Evolutionary conservation across 495 filamentous ascomycete genomes (phyloP), one percentile per base, ranked within the genome.

Genomic region (Penicillium ucsense): DNA sequence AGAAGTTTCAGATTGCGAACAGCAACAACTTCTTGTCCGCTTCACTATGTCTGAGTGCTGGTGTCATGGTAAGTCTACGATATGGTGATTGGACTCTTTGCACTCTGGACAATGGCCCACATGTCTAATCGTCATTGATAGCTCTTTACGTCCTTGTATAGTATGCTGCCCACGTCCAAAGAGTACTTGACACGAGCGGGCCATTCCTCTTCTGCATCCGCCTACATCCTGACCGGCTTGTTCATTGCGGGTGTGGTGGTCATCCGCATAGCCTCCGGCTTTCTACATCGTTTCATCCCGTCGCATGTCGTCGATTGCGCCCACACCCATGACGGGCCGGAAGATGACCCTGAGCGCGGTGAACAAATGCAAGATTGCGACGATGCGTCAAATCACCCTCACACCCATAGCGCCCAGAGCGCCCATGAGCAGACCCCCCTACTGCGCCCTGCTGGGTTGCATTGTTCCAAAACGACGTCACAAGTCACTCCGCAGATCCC

Each of bases 301-400:
- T 92, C 89, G n/a, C 85, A 92, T 57, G 82, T 94, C 27, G 91
- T 96, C 46, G 88, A 89, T 62, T 98, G 92, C 65, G 85, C 90
- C 45, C 88, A 94, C 61, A 82, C 73, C 35, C 89, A 95, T 48
- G 48, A 38, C n/a, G 50, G 63, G 11, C 50, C 61, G 51, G 68
- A 64, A 38, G 42, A 53, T n/a, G 66, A 72, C 36, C 56, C 56
- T 45, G 56, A 66, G 37, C 61, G 53, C 38, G 64, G 58, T 55
- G 45, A 57, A 39, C 30, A 35, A 57, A 46, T 45, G 48, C 36
- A 9, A 39, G 40, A 35, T 46, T 51, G 51, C 38, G 46, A 45
- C 30, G 50, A 61, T 40, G 46, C 54, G n/a, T 39, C 42, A 8
- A 38, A 52, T 36, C 54, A 58, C 31, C 36, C 55, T n/a, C 49